Evolutionary conservation across 768 basidiomycete genomes (phyloP).

Genomic region (Jaapia argillacea): DNA sequence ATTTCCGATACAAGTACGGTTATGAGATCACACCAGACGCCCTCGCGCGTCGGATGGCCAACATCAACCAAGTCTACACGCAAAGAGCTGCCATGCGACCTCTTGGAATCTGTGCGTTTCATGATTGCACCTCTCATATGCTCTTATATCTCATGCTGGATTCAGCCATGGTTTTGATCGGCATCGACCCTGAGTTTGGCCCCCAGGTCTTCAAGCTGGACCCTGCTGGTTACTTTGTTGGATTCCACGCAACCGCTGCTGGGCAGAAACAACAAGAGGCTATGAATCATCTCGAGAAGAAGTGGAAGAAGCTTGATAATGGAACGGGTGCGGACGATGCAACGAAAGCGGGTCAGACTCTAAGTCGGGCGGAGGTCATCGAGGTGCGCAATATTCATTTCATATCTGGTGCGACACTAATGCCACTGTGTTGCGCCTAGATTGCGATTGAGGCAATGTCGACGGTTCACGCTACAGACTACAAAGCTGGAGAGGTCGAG

Average conservation of each 20-base stretch:
- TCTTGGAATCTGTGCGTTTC: slow-evolving; percentile 76
- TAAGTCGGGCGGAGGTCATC: slow-evolving; percentile 73
- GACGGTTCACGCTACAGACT: slow-evolving; percentile 90
- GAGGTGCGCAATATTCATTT: slow-evolving; percentile 47
- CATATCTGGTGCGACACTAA: too few relatives aligned
- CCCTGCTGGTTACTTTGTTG: slow-evolving; percentile 97
- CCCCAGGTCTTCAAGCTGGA: slow-evolving; percentile 99
- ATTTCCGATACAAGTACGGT: slow-evolving; percentile 93
- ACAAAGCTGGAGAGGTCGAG: slow-evolving; percentile 92
- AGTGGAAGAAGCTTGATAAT: slow-evolving; percentile 90
- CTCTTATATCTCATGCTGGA: background rate
- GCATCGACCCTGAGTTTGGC: slow-evolving; percentile 80
- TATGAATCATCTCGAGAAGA: slow-evolving; percentile 97
- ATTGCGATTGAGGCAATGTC: slow-evolving; percentile 94
- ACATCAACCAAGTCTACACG: slow-evolving; percentile 98
- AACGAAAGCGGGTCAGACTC: slow-evolving; percentile 58
- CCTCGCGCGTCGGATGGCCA: slow-evolving; percentile 89
- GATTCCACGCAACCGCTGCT: slow-evolving; percentile 93
- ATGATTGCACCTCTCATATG: background rate
- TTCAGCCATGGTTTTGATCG: slow-evolving; percentile 92
- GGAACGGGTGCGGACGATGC: slow-evolving; percentile 76
- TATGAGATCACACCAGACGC: slow-evolving; percentile 98
- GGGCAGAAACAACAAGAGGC: slow-evolving; percentile 98
- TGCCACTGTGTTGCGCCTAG: slow-evolving; percentile 33
- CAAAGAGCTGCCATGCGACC: slow-evolving; percentile 97